A percentile compares a stretch with the other conserved stretches of the same genome.
These are phyloP conservation scores for Hapsidospora chrysogenum DNA, from an alignment of 495 filamentous ascomycete species.

Conservation along the genomic window DNA sequence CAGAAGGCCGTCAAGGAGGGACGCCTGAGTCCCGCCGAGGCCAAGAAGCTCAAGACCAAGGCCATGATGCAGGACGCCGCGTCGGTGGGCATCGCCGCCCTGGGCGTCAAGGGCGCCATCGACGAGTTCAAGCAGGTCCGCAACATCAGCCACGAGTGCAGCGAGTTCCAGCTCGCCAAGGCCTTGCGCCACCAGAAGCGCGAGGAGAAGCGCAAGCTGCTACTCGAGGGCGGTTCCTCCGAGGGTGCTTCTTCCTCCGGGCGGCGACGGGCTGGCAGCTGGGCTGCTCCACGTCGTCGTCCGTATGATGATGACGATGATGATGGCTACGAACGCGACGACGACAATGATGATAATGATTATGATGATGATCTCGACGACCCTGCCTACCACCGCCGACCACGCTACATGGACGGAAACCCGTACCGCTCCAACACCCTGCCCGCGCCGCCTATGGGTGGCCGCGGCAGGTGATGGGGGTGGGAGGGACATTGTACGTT, in stretches of 20 bases:
- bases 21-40: constrained; percentile 55
- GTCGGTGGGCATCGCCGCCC: constrained; percentile 64
- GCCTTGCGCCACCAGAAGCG: constrained; percentile 21
- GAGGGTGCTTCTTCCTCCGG: not conserved
- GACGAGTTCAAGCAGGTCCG: constrained; percentile 39
- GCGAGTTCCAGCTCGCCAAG: constrained; percentile 24
- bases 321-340: not conserved
- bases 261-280: constrained; percentile 9
- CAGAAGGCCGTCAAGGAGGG: constrained; percentile 56
- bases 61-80: constrained; percentile 59
- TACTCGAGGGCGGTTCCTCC: not conserved
- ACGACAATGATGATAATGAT: constrained; percentile 11
- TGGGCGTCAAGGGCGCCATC: constrained; percentile 73
- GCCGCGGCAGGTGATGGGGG: constrained; percentile 14
- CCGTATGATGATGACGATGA: constrained; percentile 10
- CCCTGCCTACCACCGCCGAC: too few relatives aligned
- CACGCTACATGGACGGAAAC: constrained; percentile 34
- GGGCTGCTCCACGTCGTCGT: constrained; percentile 16
- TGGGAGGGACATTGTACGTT: too few relatives aligned
- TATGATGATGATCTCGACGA: too few relatives aligned
- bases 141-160: constrained; percentile 21
- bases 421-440: constrained; percentile 24
- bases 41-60: constrained; percentile 57
- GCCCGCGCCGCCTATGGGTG: constrained; percentile 22
- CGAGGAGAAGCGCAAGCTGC: constrained; percentile 15